Base-by-base conservation (phyloP, 345 rosid species). In the Eucalyptus microcorys region DNA sequence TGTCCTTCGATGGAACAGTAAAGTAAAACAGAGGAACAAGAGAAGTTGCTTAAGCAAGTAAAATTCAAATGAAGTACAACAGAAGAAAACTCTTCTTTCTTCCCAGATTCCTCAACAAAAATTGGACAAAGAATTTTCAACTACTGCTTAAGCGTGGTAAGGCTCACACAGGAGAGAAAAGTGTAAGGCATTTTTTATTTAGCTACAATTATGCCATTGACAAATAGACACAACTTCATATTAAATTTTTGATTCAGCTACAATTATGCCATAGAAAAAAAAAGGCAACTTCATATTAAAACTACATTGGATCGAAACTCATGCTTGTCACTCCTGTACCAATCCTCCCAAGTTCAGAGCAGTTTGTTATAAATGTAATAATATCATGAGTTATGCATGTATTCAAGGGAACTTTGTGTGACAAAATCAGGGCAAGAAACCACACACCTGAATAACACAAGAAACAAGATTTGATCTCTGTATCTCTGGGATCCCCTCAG, bases 401-500 rank as follows among this genome's bases (percentile, higher is more conserved):
- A 76, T 37, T 40, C 34, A 76, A 76, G 84, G 42, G 40, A 40
- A 19, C 83, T 76, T 76, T 26, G 13, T 4, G 30, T 76, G 19
- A 27, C 68, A 61, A 61, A 59, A 61, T 61, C 68, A 13, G 17
- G 49, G 84, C 47, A 40, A 49, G 55, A 88, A 30, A 71, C 61
- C 17, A 37, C 90, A 90, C 90, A 94, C 99, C 98, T 97, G 99
- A 90, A 98, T 97, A 61, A 98, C 95, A 80, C 96, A 93, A 80
- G 99, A 95, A 89, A 96, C 97, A 87, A 98, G 98, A 90, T 94
- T 97, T 90, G 99, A 97, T 89, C 99, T 94, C 91, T 98, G 96
- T 88, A 98, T 98, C 95, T 98, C 99, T 2, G 99, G 99, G 89
- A 97, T 96, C 79, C 97, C 99, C 92, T 94, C 95, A 45, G 91